phyloP scores from a whole-genome alignment of 768 basidiomycete genomes.

The Nidula microcarpa region DNA sequence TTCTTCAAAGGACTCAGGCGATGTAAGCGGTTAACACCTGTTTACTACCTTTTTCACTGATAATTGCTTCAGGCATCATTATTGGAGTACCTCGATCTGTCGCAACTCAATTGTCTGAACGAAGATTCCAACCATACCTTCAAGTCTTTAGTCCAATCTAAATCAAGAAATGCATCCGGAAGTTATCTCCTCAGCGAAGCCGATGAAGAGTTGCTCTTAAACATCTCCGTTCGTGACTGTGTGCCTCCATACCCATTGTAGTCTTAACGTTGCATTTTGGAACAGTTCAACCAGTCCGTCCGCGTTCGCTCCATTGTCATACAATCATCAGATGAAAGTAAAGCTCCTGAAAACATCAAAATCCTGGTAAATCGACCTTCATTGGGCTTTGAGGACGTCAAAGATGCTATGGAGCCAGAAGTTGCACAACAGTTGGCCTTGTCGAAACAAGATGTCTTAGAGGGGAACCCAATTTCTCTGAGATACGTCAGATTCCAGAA shows the following conservation, averaged over 20 bases:
- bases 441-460: slow-evolving; percentile 39
- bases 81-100: slow-evolving; percentile 53
- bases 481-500: slow-evolving; percentile 69
- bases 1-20: too few species aligned
- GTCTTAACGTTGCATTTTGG: background rate
- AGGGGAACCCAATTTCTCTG: slow-evolving; percentile 48
- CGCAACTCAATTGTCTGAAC: slow-evolving; percentile 69
- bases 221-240: slow-evolving; percentile 49
- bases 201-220: slow-evolving; percentile 71
- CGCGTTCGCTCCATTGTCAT: slow-evolving; percentile 59
- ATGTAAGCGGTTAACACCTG: too few species aligned
- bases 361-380: slow-evolving; percentile 56
- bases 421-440: slow-evolving; percentile 60
- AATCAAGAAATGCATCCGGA: slow-evolving; percentile 37
- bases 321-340: slow-evolving; percentile 27
- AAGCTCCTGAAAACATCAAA: slow-evolving; percentile 62
- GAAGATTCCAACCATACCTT: slow-evolving; percentile 51
- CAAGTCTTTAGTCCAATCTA: slow-evolving; percentile 43
- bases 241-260: background rate
- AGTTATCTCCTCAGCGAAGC: slow-evolving; percentile 63
- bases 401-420: slow-evolving; percentile 42
- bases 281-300: slow-evolving; percentile 68
- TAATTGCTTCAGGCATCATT: too few species aligned
- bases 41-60: too few species aligned
- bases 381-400: slow-evolving; percentile 66